Conservation (phyloP, 768 basidiomycete species). For the Termitomyces titanicus region DNA sequence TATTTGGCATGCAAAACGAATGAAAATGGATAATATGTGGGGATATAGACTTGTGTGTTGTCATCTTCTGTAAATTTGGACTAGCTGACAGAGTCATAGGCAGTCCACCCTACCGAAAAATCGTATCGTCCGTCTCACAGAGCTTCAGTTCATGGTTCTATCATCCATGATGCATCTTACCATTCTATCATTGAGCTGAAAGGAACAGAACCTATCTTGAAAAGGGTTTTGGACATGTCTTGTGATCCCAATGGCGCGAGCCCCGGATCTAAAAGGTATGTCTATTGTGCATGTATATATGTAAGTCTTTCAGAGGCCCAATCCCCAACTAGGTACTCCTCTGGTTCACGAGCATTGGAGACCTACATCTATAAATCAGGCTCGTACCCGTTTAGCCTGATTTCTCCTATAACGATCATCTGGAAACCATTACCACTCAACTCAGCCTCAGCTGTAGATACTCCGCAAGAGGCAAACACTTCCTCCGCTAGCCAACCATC, state of each 20-base stretch:
- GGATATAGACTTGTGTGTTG: conserved; percentile 75
- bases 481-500: conserved; percentile 5
- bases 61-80: not conserved
- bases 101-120: conserved; percentile 86
- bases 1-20: conserved; percentile 95
- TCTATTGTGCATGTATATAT: not conserved
- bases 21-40: conserved; percentile 93
- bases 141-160: conserved; percentile 79
- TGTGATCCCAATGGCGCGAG: conserved; percentile 63
- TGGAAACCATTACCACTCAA: conserved; percentile 52
- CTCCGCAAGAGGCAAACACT: not conserved
- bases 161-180: conserved; percentile 91
- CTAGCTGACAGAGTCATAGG: conserved; percentile 36
- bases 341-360: conserved; percentile 64
- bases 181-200: conserved; percentile 69
- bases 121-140: conserved; percentile 89
- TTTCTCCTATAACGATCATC: conserved; percentile 69
- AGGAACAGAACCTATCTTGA: conserved; percentile 56
- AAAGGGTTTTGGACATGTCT: conserved; percentile 45
- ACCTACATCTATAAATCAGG: conserved; percentile 62
- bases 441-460: conserved; percentile 4
- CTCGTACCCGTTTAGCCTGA: conserved; percentile 63
- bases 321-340: conserved; percentile 44
- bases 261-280: conserved; percentile 60
- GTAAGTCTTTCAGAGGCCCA: not conserved